Base-by-base conservation (phyloP, 257 asterid genomes). In the Przewalskia tangutica region DNA sequence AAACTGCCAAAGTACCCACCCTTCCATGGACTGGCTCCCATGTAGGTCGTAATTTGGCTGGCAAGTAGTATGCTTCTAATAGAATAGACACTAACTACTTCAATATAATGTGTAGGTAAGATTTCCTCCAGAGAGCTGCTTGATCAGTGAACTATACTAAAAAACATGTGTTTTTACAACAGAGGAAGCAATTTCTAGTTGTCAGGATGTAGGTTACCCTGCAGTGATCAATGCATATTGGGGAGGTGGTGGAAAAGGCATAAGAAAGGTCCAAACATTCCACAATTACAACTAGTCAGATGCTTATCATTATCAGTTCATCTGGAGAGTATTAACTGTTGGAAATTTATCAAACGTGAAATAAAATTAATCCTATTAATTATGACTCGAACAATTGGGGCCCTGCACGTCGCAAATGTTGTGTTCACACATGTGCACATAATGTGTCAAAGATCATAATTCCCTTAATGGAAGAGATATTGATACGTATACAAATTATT, bases 201-300 rank as follows among this genome's bases (percentile, higher is more conserved):
- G 99, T 85, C 97, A 93, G 86, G 91, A 86, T 86, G 98, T 95
- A 77, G 99, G 99, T 63, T 93, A 95, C 1, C 99, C 99, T 80
- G 99, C 99, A 64, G 93, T 95, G 99, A 92, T 95, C 67, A 95
- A 95, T 87, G 99, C 99, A 85, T 95, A 98, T 79, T 95, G 99
- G 99, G 99, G 99, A 66, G 98, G 99, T 54, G 99, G 98, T 68
- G 99, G 99, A 82, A 95, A 95, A 90, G 98, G 99, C 89, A 93
- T 93, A 84, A 87, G 99, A 85, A 95, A 95, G 99, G 99, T 95
- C 71, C 82, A 70, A 80, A 71, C 38, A 40, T 76, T 13, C 40
- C 40, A 13, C 12, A 51, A 14, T 53, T 77, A 59, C 59, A 38
- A 8, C 3, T 34, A 18, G 46, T 78, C 18, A 9, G 64, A 27